Conservation (phyloP, 371 early-diverging fungal species). For the Actinomortierella ambigua region DNA sequence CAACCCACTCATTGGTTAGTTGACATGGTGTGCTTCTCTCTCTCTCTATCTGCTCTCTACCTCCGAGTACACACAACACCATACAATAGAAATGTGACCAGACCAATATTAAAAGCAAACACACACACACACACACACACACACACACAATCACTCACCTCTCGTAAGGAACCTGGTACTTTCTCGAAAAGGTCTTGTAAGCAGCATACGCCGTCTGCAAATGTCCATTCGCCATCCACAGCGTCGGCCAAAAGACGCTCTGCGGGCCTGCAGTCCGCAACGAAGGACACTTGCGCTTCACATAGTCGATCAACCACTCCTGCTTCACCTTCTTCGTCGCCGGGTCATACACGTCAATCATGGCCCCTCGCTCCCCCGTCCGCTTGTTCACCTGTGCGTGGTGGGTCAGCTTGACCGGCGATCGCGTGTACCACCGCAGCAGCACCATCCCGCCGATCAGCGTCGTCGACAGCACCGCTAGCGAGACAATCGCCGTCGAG, state of each 20-base stretch:
- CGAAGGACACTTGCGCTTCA: conserved; percentile 41
- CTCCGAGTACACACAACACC: background rate
- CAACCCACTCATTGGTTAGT: no score
- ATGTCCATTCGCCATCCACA: conserved; percentile 66
- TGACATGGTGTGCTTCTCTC: no score
- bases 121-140: background rate
- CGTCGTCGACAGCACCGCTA: no score
- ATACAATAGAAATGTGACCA: no score
- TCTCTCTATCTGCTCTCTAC: background rate
- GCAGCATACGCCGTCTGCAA: conserved; percentile 69
- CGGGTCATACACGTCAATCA: conserved; percentile 14
- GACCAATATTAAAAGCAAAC: no score
- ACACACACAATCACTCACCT: conserved; percentile 44
- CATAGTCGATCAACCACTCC: conserved; percentile 31
- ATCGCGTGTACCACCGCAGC: no score
- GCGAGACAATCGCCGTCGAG: no score
- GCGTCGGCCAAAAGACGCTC: conserved; percentile 51
- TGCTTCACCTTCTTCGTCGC: conserved; percentile 17
- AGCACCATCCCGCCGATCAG: no score
- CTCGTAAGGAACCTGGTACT: conserved; percentile 55
- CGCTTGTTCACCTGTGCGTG: no score
- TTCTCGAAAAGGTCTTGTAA: conserved; percentile 41
- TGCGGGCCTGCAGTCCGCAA: conserved; percentile 23
- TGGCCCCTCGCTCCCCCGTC: no score
- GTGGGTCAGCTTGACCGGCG: no score